Evolutionary conservation across 805 yeast species (phyloP).

Genomic region (Zygotorulaspora chibaensis): DNA sequence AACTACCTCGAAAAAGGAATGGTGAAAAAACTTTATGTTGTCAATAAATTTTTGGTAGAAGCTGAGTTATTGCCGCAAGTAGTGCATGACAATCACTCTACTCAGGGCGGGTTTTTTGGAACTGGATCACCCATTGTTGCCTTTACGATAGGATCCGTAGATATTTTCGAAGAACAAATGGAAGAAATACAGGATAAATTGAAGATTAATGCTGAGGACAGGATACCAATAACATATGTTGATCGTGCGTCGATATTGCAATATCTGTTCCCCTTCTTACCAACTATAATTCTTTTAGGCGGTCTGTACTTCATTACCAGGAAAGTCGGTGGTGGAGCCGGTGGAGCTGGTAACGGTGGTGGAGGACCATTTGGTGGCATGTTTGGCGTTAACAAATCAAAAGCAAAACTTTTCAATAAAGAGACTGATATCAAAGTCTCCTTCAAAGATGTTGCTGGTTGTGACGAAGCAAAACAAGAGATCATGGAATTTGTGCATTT

Average conservation of each 20-base stretch:
- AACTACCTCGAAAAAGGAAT: conserved; percentile 71
- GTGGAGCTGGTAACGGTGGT: conserved; percentile 38
- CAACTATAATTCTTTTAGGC: conserved; percentile 76
- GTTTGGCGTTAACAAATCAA: conserved; percentile 73
- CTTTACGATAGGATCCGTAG: conserved; percentile 86
- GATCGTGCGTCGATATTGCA: conserved; percentile 64
- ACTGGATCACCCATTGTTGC: conserved; percentile 44
- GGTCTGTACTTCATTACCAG: conserved; percentile 51
- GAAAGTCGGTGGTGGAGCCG: conserved; percentile 38
- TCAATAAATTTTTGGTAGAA: conserved; percentile 68
- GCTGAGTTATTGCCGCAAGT: conserved; percentile 53
- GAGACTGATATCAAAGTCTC: conserved; percentile 77
- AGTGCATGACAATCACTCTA: conserved; percentile 23
- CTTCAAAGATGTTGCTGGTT: conserved; percentile 90
- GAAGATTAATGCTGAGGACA: conserved; percentile 60
- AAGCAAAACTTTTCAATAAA: conserved; percentile 76
- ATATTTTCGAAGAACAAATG: conserved; percentile 78
- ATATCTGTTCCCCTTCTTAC: conserved; percentile 65
- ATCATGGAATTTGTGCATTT: conserved; percentile 93
- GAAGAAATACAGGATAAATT: conserved; percentile 65
- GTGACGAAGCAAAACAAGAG: conserved; percentile 91
- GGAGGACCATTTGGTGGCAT: conserved; percentile 62
- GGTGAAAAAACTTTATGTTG: conserved; percentile 68
- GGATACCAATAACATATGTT: conserved; percentile 73
- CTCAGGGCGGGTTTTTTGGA: conserved; percentile 12